Base-by-base conservation (phyloP, 1,284 basidiomycete species). In the Caloboletus inedulis region DNA sequence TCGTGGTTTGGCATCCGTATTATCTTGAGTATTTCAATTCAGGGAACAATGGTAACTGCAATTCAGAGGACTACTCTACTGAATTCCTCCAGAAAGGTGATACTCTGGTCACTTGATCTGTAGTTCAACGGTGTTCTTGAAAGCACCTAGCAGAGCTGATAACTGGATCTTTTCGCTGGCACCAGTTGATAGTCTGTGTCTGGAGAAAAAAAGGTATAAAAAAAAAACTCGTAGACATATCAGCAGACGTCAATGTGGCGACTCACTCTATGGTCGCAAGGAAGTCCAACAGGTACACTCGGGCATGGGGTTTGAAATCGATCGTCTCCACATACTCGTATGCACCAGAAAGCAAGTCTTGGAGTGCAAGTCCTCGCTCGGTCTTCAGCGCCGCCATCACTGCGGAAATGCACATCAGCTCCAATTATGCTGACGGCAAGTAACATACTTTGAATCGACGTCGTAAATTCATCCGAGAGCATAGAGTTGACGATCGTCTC, bases 381-480 rank as follows among this genome's bases (percentile, higher is more conserved):
- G 85, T 85, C 68, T 98, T 98, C 62, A 99, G 70, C 2, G 84
- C 78, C 7, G 82, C 86, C 46, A 98, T 90, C 77, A 91, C 95
- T 98, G 62, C 14, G 7, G 6, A 36, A 31, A 46, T 23, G 27
- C 9, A 46, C 25, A 14, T 66, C 5, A 49, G 30, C 13, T 18
- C 40, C 37, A 36, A 36, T 29, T 1, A 42, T 10, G 12, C 23
- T 10, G 35, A 50, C 7, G 27, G 1, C 25, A 43, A 40, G 36
- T 42, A 34, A 72, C 86, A 59, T 60, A 97, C 94, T 84, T 59
- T 87, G 82, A 67, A 94, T 95, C 13, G 91, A 86, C 0, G 91
- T 96, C 0, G 93, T 94, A 63, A 99, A 99, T 62, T 98, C 96
- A 62, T 98, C 94, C 8, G 87, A 82, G 70, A 99, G 84, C 97